Conservation (phyloP, 169 alveolate genomes). For the Cryptosporidium parvum region DNA sequence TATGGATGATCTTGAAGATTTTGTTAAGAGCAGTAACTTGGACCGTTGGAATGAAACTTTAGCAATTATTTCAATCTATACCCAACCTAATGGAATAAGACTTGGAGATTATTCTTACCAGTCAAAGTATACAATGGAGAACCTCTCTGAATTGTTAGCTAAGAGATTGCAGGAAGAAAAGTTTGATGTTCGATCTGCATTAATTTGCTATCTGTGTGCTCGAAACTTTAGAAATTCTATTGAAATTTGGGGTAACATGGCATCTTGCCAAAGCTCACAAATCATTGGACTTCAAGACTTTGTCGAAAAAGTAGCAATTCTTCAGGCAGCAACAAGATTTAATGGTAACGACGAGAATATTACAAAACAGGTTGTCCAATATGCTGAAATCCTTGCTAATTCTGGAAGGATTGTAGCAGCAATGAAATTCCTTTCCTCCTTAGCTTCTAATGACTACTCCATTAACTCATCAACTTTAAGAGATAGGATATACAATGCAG, state of each 20-base stretch:
- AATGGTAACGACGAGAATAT: constrained; percentile 78
- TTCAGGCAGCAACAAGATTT: constrained; percentile 79
- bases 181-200: constrained; percentile 83
- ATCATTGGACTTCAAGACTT: constrained; percentile 78
- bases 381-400: constrained; percentile 82
- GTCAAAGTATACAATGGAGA: constrained; percentile 59
- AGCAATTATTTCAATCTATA: constrained; percentile 73
- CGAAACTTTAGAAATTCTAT: constrained; percentile 82
- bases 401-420: constrained; percentile 82
- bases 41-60: constrained; percentile 76
- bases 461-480: constrained; percentile 77
- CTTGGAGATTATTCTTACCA: constrained; percentile 25
- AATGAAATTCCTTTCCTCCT: constrained; percentile 79
- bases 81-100: constrained; percentile 33
- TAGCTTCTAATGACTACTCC: constrained; percentile 78
- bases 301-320: constrained; percentile 81
- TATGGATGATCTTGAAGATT: constrained; percentile 73
- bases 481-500: constrained; percentile 82
- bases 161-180: constrained; percentile 75
- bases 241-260: constrained; percentile 84
- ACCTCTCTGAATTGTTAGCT: constrained; percentile 64
- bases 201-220: constrained; percentile 84
- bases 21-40: constrained; percentile 74
- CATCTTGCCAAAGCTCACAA: constrained; percentile 79
- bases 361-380: constrained; percentile 80